Percentiles rank a stretch among this genome's conserved stretches.
phyloP scores from a whole-genome alignment of 352 stramenopile species.

The Globisporangium recalcitrans region DNA sequence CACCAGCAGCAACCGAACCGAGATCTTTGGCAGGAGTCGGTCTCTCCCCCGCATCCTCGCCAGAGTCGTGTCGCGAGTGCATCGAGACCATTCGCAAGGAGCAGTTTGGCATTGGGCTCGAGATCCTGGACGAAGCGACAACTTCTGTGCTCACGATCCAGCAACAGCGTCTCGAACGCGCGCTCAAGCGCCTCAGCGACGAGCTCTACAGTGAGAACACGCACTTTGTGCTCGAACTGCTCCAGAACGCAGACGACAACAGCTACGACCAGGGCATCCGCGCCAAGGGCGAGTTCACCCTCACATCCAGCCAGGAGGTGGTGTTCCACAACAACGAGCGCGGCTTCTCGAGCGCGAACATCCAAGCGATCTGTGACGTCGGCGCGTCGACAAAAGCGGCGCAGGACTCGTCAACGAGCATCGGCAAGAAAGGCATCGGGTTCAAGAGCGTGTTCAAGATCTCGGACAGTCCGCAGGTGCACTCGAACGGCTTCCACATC shows the following conservation, averaged over 20 bases:
- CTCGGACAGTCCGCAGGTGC: slow-evolving; percentile 72
- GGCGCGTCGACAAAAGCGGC: slow-evolving; percentile 74
- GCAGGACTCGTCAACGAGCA: slow-evolving; percentile 38
- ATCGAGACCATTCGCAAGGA: slow-evolving; percentile 60
- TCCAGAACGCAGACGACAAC: slow-evolving; percentile 89
- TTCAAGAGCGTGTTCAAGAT: slow-evolving; percentile 92
- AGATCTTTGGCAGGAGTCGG: background rate
- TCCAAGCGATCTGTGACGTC: slow-evolving; percentile 84
- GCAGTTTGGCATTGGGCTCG: slow-evolving; percentile 75
- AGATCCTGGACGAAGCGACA: slow-evolving; percentile 55
- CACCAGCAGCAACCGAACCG: background rate
- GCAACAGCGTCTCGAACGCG: slow-evolving; percentile 71
- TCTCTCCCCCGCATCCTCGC: background rate
- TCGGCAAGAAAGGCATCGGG: slow-evolving; percentile 88
- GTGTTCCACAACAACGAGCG: slow-evolving; percentile 85
- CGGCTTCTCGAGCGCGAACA: slow-evolving; percentile 69
- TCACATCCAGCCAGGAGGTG: slow-evolving; percentile 44
- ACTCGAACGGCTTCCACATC: slow-evolving; percentile 87
- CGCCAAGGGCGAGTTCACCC: slow-evolving; percentile 55
- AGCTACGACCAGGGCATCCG: slow-evolving; percentile 35
- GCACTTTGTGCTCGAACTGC: slow-evolving; percentile 85
- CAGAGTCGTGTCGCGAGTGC: slow-evolving; percentile 38
- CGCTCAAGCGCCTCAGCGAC: slow-evolving; percentile 81
- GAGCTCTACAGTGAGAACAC: slow-evolving; percentile 85
- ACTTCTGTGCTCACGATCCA: slow-evolving; percentile 59